phyloP scores from a whole-genome alignment of 2,329 filamentous ascomycete species.

The Biscogniauxia sp. region DNA sequence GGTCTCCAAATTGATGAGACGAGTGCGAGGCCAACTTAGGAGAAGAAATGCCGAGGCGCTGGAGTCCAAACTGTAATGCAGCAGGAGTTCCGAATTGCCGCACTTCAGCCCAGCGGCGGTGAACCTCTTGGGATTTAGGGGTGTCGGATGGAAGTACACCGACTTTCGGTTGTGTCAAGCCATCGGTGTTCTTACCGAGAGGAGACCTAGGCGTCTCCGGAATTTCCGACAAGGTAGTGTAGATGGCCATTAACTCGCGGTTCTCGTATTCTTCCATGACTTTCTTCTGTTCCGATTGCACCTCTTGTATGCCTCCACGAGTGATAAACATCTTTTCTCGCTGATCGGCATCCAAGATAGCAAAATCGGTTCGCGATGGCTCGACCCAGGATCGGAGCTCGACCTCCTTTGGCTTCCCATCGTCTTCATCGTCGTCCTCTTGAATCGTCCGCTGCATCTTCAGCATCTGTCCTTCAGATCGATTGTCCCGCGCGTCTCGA shows the following conservation, averaged over 20 bases:
- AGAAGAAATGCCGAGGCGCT: constrained; percentile 37
- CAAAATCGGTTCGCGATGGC: constrained; percentile 47
- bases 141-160: constrained; percentile 39
- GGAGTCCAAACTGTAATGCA: constrained; percentile 42
- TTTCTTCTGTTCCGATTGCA: constrained; percentile 56
- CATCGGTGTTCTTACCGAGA: constrained; percentile 32
- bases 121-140: constrained; percentile 46
- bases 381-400: constrained; percentile 53
- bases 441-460: constrained; percentile 48
- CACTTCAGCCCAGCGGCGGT: constrained; percentile 46
- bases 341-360: constrained; percentile 43
- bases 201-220: constrained; percentile 57
- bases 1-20: not conserved
- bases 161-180: constrained; percentile 27
- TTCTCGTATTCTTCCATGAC: constrained; percentile 56
- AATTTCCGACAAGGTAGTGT: constrained; percentile 53
- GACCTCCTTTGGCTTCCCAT: constrained; percentile 55
- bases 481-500: constrained; percentile 69
- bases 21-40: not conserved
- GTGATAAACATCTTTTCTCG: constrained; percentile 51
- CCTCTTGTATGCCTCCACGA: constrained; percentile 49
- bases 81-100: constrained; percentile 42
- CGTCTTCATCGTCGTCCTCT: constrained; percentile 55
- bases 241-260: constrained; percentile 60
- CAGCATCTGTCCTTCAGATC: constrained; percentile 68